These are phyloP conservation scores for Petunia secreta DNA, from an alignment of 257 asterid species.

Conservation along the genomic window DNA sequence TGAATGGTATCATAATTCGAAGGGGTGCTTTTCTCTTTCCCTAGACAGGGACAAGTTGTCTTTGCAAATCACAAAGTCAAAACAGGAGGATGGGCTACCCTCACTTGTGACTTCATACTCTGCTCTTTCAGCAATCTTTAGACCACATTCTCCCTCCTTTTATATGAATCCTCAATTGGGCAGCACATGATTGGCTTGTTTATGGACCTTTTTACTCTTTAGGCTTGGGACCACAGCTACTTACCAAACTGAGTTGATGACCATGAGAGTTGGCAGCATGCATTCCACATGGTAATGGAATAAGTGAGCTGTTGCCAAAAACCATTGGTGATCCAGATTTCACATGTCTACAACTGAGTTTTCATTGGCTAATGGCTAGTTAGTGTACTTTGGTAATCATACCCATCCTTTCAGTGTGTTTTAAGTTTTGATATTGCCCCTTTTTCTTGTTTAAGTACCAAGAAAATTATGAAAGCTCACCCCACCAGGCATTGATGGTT, in stretches of 20 bases:
- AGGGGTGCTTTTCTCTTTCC: constrained; percentile 19
- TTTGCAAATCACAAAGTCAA: constrained; percentile 14
- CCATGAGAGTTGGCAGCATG: constrained; percentile 24
- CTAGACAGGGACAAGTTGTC: constrained; percentile 15
- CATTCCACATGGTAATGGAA: constrained; percentile 29
- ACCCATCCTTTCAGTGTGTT: background rate
- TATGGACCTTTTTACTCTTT: background rate
- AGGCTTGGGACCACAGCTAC: constrained; percentile 9
- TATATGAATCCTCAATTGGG: constrained; percentile 1
- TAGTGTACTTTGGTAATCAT: constrained; percentile 1
- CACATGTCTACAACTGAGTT: background rate
- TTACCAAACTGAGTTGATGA: constrained; percentile 19
- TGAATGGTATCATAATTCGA: constrained; percentile 15
- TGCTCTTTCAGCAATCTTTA: background rate
- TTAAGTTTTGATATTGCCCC: background rate
- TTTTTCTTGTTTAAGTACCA: background rate
- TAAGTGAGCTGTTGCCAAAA: constrained; percentile 23
- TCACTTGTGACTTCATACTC: constrained; percentile 15
- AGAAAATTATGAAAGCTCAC: background rate
- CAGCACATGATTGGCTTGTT: constrained; percentile 22
- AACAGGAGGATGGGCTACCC: constrained; percentile 25
- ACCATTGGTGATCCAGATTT: background rate
- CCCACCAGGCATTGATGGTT: background rate
- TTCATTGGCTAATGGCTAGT: constrained; percentile 10
- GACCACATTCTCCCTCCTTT: background rate